phyloP scores from a whole-genome alignment of 805 yeast species.

The Ogataea polymorpha region DNA sequence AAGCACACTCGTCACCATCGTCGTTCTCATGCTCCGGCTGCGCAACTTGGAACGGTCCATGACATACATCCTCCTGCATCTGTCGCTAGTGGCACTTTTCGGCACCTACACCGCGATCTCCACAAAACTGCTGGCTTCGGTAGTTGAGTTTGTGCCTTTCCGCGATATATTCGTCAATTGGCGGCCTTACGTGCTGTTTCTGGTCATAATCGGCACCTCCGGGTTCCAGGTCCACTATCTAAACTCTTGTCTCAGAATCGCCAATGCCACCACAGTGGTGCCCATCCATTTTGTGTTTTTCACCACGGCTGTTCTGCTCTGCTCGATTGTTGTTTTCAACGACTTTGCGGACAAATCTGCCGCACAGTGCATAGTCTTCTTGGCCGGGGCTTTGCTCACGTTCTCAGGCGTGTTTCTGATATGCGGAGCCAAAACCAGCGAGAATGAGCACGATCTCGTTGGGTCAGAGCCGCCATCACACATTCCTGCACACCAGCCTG shows the following conservation, averaged over 20 bases:
- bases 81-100: slow-evolving; percentile 39
- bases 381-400: slow-evolving; percentile 36
- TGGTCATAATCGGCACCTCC: slow-evolving; percentile 37
- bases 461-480: not conserved
- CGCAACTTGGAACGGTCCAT: slow-evolving; percentile 2
- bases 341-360: slow-evolving; percentile 35
- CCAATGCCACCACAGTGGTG: slow-evolving; percentile 44
- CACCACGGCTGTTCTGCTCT: slow-evolving; percentile 41
- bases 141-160: slow-evolving; percentile 29
- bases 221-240: slow-evolving; percentile 39
- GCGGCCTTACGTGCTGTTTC: slow-evolving; percentile 32
- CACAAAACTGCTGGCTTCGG: slow-evolving; percentile 39
- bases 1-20: slow-evolving; percentile 19
- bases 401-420: slow-evolving; percentile 42
- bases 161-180: slow-evolving; percentile 23
- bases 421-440: slow-evolving; percentile 18
- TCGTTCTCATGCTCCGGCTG: slow-evolving; percentile 13
- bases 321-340: slow-evolving; percentile 40
- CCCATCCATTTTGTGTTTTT: slow-evolving; percentile 50
- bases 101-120: slow-evolving; percentile 48
- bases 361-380: slow-evolving; percentile 25
- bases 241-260: slow-evolving; percentile 37
- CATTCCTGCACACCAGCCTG: not conserved
- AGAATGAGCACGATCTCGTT: not conserved
- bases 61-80: slow-evolving; percentile 29